phyloP scores from a whole-genome alignment of 441 rosid species.

The Pelargonium cotyledonis region DNA sequence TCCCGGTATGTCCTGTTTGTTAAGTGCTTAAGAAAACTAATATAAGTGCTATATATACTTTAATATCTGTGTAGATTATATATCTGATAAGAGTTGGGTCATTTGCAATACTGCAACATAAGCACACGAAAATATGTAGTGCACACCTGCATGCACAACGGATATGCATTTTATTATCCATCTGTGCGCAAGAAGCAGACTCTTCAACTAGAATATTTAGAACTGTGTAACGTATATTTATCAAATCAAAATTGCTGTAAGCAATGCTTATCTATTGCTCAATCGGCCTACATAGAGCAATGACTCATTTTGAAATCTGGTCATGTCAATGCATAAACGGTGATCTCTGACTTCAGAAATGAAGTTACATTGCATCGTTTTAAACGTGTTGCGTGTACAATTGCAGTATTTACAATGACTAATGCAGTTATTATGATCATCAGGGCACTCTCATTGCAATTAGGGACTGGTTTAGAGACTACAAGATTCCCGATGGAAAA shows the following conservation, averaged over 20 bases:
- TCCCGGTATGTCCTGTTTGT: conserved; percentile 47
- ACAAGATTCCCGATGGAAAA: conserved; percentile 93
- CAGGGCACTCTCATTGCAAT: conserved; percentile 88
- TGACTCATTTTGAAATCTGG: too few species aligned
- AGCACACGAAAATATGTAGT: not conserved
- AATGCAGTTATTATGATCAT: conserved; percentile 13
- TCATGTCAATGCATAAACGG: not conserved
- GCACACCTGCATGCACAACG: not conserved
- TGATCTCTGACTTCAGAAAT: not conserved
- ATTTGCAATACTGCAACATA: not conserved
- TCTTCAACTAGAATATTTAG: too few species aligned
- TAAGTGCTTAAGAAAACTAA: not conserved
- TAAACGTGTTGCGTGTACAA: not conserved
- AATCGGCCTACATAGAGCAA: too few species aligned
- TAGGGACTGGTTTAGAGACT: conserved; percentile 93
- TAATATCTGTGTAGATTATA: too few species aligned
- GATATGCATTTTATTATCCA: too few species aligned
- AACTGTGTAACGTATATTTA: too few species aligned
- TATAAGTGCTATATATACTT: too few species aligned
- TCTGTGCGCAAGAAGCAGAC: not conserved
- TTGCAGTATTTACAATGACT: not conserved
- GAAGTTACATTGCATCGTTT: not conserved
- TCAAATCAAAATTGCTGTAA: too few species aligned
- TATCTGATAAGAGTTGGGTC: not conserved
- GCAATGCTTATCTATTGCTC: too few species aligned